Evolutionary conservation across 768 basidiomycete species (phyloP), one percentile per base, ranked within the genome.

Genomic region (Astraeus odoratus): DNA sequence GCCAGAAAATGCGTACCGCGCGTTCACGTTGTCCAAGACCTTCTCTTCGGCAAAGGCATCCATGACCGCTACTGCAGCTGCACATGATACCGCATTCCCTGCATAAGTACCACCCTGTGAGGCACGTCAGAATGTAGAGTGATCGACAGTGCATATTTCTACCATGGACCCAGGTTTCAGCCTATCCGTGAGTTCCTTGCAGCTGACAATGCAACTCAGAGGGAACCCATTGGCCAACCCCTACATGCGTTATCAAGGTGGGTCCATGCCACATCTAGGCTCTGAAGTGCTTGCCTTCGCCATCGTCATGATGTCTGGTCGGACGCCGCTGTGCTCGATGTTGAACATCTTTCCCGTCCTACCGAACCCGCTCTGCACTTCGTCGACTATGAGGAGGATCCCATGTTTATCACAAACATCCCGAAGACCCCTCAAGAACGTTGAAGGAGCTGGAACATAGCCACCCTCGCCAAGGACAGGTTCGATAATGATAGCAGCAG

Each of bases 381-480:
- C 89, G 49, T 92, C 88, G 31, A 86, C 64, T 55, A 92, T 86
- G 47, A 98, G 72, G 46, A 98, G 61, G 39, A 98, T 87, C 8
- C 75, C 80, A 59, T 98, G 73, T 61, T 83, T 73, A 60, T 96
- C 90, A 64, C 94, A 97, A n/a, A 93, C 72, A 42, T 73, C 71
- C 49, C 93, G 73, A 36, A 98, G 66, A 18, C 89, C 90, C 37
- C 77, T 73, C 48, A 98, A 64, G 70, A 87, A 98, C 18, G 78
- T 77, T 1, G 78, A 58, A 0, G 92, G 89, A 0, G 92, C 89
- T 23, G 89, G 82, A 13, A 96, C 87, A 64, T 98, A 97, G 1
- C 95, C 95, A 27, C 95, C 95, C 65, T 97, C 95, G 20, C 93
- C 94, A 24, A 97, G 73, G 1, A 97, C 84, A 33, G 95, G 88